These are phyloP conservation scores for Fusarium duplospermum DNA, from an alignment of 2,329 filamentous ascomycete genomes.

Conservation along the genomic window DNA sequence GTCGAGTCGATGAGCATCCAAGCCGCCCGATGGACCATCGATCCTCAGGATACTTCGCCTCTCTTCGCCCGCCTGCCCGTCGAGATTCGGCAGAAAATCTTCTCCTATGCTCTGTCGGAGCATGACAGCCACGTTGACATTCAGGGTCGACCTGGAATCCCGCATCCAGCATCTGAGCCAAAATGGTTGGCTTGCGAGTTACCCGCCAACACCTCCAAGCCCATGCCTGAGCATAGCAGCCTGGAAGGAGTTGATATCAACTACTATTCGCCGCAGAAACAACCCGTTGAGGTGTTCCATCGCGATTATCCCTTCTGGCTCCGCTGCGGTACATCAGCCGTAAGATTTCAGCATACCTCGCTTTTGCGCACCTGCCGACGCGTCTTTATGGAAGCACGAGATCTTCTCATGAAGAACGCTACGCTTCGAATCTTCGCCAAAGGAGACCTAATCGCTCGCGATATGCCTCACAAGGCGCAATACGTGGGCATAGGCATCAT, in stretches of 20 bases:
- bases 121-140: constrained; percentile 5
- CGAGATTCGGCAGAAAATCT: constrained; percentile 18
- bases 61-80: constrained; percentile 3
- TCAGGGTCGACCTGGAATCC: neutral
- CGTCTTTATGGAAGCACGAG: constrained; percentile 13
- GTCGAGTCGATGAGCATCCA: constrained; percentile 11
- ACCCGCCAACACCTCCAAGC: neutral
- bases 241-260: neutral
- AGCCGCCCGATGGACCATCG: neutral
- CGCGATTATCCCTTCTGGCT: neutral
- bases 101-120: constrained; percentile 2
- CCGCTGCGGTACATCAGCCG: neutral
- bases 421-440: neutral
- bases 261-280: neutral
- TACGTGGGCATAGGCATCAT: neutral
- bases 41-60: constrained; percentile 7
- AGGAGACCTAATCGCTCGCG: no score
- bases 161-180: neutral
- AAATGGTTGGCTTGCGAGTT: constrained; percentile 10
- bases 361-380: constrained; percentile 20
- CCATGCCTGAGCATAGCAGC: neutral
- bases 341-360: constrained; percentile 10
- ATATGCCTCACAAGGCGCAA: no score
- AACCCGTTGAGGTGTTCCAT: neutral
- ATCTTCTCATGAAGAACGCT: constrained; percentile 17